Evolutionary conservation across 352 stramenopile species (phyloP).

Genomic region (Globisporangium yorkense): DNA sequence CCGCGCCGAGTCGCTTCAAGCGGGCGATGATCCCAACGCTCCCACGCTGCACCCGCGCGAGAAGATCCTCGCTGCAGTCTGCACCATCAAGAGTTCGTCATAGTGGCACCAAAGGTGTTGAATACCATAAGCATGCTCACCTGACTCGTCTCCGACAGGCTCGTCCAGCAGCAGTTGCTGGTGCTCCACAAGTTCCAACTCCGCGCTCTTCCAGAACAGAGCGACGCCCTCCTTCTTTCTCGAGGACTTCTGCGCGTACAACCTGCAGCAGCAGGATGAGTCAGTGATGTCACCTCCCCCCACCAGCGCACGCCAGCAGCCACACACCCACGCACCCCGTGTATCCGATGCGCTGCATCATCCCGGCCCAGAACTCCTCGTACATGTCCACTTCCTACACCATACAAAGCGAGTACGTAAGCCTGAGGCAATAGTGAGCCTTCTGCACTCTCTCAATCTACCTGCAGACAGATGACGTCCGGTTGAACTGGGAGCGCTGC

Average conservation of each 20-base stretch:
- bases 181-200: slow-evolving; percentile 36
- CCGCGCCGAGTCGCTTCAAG: slow-evolving; percentile 31
- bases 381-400: slow-evolving; percentile 76
- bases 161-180: slow-evolving; percentile 43
- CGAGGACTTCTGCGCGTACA: slow-evolving; percentile 67
- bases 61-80: slow-evolving; percentile 54
- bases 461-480: slow-evolving; percentile 72
- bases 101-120: not conserved
- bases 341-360: slow-evolving; percentile 61
- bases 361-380: slow-evolving; percentile 53
- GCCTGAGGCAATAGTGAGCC: not conserved
- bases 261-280: slow-evolving; percentile 14
- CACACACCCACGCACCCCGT: slow-evolving; percentile 27
- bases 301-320: not conserved
- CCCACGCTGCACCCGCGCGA: slow-evolving; percentile 35
- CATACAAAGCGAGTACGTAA: not conserved
- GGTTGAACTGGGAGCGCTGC: slow-evolving; percentile 47
- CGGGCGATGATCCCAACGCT: slow-evolving; percentile 54
- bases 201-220: slow-evolving; percentile 64
- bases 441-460: no score
- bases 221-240: slow-evolving; percentile 64
- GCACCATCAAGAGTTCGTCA: not conserved
- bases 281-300: not conserved
- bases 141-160: slow-evolving; percentile 42
- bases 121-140: slow-evolving; percentile 12